phyloP scores from a whole-genome alignment of 2,329 filamentous ascomycete genomes.

The Fusarium sp. region DNA sequence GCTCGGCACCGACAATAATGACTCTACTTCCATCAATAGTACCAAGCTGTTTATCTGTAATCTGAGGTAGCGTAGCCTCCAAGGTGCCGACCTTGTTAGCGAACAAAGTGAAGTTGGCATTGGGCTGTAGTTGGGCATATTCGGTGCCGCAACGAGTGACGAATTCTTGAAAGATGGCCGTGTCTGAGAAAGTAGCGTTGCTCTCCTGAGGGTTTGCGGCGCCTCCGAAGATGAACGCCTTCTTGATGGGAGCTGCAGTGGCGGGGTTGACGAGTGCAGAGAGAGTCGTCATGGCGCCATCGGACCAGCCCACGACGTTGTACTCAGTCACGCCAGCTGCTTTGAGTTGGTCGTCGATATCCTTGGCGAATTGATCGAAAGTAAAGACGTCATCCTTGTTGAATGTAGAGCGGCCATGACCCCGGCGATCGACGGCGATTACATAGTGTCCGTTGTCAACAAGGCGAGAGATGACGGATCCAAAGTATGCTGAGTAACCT shows the following conservation, averaged over 20 bases:
- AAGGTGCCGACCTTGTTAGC: slow-evolving; percentile 55
- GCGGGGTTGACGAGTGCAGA: slow-evolving; percentile 54
- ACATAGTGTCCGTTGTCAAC: slow-evolving; percentile 55
- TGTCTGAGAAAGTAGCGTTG: slow-evolving; percentile 54
- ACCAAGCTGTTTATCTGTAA: slow-evolving; percentile 49
- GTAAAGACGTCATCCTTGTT: slow-evolving; percentile 56
- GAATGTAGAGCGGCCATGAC: slow-evolving; percentile 59
- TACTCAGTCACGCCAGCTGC: slow-evolving; percentile 50
- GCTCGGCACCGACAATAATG: slow-evolving; percentile 51
- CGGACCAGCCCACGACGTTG: slow-evolving; percentile 59
- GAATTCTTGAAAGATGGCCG: slow-evolving; percentile 54
- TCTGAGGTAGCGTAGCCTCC: slow-evolving; percentile 56
- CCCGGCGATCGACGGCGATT: slow-evolving; percentile 59
- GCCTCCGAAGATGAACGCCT: slow-evolving; percentile 59
- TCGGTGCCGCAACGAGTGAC: slow-evolving; percentile 55
- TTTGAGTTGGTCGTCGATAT: slow-evolving; percentile 54
- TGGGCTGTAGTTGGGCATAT: slow-evolving; percentile 55
- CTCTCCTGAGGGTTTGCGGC: slow-evolving; percentile 52
- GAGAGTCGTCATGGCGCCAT: slow-evolving; percentile 58
- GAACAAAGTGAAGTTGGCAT: slow-evolving; percentile 56
- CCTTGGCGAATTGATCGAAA: slow-evolving; percentile 56
- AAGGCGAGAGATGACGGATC: slow-evolving; percentile 54
- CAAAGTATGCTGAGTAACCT: slow-evolving; percentile 60
- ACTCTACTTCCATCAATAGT: slow-evolving; percentile 51
- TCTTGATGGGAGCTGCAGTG: slow-evolving; percentile 53